Base-by-base conservation (phyloP, 768 basidiomycete genomes). In the Mycena latifolia region DNA sequence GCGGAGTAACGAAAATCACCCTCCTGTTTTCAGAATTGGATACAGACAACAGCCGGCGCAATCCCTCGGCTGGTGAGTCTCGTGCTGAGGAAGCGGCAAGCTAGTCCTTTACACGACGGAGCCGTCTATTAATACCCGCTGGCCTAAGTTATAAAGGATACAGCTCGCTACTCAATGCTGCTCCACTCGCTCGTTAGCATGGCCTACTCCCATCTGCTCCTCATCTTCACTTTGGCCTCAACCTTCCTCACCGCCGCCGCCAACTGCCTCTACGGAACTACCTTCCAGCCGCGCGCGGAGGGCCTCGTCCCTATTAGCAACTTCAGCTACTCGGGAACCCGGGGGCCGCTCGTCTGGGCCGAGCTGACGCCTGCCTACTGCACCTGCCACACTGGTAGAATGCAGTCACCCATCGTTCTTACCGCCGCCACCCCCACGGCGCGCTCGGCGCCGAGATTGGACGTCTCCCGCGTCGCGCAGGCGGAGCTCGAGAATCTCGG, bases 321-420 rank as follows among this genome's bases (percentile, higher is more conserved):
- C 7, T 60, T 60, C 24, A 17, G 47, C 31, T 60, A 60, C 58
- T 27, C 25, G 5, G 58, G 35, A 33, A 28, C 8, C 0, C 22
- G 5, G 22, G 47, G 47, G 4, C 58, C 58, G 27, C 25, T 48
- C 22, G 20, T n/a, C 35, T 60, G 58, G 58, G 58, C 58, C 12
- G 58, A 20, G 4, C 58, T 60, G 15, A 20, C n/a, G 15, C 29
- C 33, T 9, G 29, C 22, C 24, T 37, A 60, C 31, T 50, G 27
- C 10, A 27, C 35, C 6, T 60, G 58, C 31, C 47, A 47, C 58
- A 24, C 12, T 17, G 47, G 47, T 7, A 60, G 12, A 2, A 5
- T 10, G 18, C 58, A 60, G 28, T 59, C 57, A 5, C 65, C 65
- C 50, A 61, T 66, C 52, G 51, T 52, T 6, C 50, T 66, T 33